Evolutionary conservation across 805 yeast species (phyloP).

Genomic region (Candida sakaeoensis): DNA sequence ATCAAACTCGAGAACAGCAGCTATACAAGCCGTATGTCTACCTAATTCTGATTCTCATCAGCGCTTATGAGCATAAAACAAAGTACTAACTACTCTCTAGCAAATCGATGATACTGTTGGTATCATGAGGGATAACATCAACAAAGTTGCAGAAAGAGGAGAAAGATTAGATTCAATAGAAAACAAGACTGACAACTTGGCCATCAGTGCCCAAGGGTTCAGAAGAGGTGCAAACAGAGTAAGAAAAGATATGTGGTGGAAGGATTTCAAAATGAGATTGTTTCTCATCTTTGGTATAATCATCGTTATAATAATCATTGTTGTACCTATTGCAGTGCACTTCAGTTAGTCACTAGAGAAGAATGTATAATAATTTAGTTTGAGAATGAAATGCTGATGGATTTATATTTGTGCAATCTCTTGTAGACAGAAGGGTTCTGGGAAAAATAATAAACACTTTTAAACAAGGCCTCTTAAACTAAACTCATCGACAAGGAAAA

Average conservation of each 20-base stretch:
- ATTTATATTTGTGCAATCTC: no score
- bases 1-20: constrained; percentile 63
- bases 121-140: constrained; percentile 94
- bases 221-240: constrained; percentile 96
- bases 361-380: not conserved
- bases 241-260: constrained; percentile 99
- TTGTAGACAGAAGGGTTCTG: no score
- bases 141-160: constrained; percentile 92
- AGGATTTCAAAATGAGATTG: constrained; percentile 93
- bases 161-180: constrained; percentile 89
- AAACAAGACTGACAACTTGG: constrained; percentile 88
- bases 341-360: not conserved
- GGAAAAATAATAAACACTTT: no score
- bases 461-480: no score
- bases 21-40: constrained; percentile 70
- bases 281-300: constrained; percentile 77
- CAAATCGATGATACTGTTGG: constrained; percentile 96
- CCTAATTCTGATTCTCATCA: not conserved
- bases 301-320: constrained; percentile 77
- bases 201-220: constrained; percentile 89
- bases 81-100: constrained; percentile 33
- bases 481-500: no score
- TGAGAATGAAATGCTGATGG: no score
- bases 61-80: no score
- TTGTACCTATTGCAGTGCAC: constrained; percentile 68